phyloP scores from a whole-genome alignment of 1,139 yeast species.

The Wickerhamiella pararugosa region DNA sequence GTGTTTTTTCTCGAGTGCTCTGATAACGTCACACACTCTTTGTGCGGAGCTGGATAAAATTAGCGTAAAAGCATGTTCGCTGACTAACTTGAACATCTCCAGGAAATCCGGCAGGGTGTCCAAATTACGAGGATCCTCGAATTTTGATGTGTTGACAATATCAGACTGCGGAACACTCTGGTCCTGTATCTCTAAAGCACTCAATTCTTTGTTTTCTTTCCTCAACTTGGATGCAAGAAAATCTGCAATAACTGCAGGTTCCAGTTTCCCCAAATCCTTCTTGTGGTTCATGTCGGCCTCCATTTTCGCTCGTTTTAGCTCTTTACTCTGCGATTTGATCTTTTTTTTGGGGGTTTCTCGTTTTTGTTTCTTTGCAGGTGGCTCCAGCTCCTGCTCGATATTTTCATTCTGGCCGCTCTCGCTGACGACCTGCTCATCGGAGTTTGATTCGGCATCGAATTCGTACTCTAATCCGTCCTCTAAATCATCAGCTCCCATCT shows the following conservation, averaged over 20 bases:
- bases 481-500: constrained; percentile 5
- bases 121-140: constrained; percentile 32
- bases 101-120: constrained; percentile 36
- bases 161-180: constrained; percentile 34
- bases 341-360: constrained; percentile 7
- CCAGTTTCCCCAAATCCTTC: constrained; percentile 34
- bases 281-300: constrained; percentile 42
- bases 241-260: constrained; percentile 45
- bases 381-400: background rate
- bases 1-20: constrained; percentile 27
- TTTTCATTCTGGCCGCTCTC: background rate
- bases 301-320: constrained; percentile 39
- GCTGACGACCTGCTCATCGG: no score
- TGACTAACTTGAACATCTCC: constrained; percentile 12
- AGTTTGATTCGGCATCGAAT: constrained; percentile 1
- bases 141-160: constrained; percentile 39
- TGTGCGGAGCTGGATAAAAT: constrained; percentile 54
- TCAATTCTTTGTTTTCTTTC: constrained; percentile 34
- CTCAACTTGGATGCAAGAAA: constrained; percentile 39
- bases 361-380: constrained; percentile 9
- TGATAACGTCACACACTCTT: constrained; percentile 56
- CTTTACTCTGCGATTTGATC: constrained; percentile 7
- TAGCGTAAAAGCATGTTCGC: constrained; percentile 27
- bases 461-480: constrained; percentile 7
- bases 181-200: constrained; percentile 50